Evolutionary conservation across 2,329 filamentous ascomycete species (phyloP).

Genomic region (Seiridium cupressi): DNA sequence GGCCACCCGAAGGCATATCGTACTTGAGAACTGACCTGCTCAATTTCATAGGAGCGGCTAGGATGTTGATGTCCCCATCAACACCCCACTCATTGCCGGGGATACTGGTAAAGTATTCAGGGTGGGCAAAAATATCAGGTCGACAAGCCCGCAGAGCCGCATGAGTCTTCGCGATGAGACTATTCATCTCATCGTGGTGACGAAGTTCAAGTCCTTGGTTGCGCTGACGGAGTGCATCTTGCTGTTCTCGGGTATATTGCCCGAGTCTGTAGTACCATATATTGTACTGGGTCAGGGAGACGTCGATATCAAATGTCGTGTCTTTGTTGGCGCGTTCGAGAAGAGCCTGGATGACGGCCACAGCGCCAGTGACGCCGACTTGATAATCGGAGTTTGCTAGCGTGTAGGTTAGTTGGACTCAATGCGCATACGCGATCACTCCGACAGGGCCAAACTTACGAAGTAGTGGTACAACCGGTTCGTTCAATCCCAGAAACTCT

Average conservation of each 20-base stretch:
- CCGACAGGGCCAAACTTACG: not conserved
- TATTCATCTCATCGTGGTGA: constrained; percentile 26
- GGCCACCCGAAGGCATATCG: too few species aligned
- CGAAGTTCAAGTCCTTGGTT: constrained; percentile 23
- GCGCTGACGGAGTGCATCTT: constrained; percentile 18
- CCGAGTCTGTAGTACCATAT: constrained; percentile 26
- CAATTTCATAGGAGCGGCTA: not conserved
- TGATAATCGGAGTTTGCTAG: not conserved
- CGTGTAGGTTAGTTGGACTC: not conserved
- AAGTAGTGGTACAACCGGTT: constrained; percentile 23
- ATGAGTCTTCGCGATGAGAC: not conserved
- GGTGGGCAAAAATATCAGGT: not conserved
- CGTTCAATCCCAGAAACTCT: constrained; percentile 22
- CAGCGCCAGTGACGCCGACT: not conserved
- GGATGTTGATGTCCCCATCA: not conserved
- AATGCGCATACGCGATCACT: not conserved
- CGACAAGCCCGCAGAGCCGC: not conserved
- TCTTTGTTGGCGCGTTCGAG: not conserved
- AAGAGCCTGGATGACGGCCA: not conserved
- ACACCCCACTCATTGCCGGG: not conserved
- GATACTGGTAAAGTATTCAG: not conserved
- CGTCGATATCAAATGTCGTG: constrained; percentile 26
- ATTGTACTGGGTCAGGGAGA: constrained; percentile 26
- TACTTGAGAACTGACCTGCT: too few species aligned
- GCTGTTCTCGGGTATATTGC: constrained; percentile 18